Conservation (phyloP, 768 basidiomycete species). For the Xanthoconium stramineum region DNA sequence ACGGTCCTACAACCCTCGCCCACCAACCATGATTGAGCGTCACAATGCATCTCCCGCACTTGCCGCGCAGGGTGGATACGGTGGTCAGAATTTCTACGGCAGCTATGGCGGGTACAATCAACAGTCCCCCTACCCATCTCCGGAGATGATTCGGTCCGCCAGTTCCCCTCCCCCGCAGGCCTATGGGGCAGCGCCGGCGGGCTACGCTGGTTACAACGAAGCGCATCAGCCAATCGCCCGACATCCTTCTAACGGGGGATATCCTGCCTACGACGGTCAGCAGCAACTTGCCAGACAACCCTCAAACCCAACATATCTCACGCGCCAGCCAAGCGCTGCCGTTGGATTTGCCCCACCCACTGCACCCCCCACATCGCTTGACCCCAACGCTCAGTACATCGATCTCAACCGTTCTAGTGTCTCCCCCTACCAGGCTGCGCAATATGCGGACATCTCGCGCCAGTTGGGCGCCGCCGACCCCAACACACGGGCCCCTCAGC, state of each 20-base stretch:
- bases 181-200: conserved; percentile 21
- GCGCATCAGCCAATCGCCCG: conserved; percentile 23
- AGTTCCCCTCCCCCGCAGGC: conserved; percentile 19
- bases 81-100: conserved; percentile 26
- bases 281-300: conserved; percentile 28
- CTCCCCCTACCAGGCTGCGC: conserved; percentile 70
- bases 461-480: conserved; percentile 40
- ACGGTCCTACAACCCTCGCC: conserved; percentile 48
- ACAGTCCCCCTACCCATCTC: conserved; percentile 15
- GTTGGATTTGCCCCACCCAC: conserved; percentile 11
- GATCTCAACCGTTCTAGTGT: conserved; percentile 68
- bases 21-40: conserved; percentile 64
- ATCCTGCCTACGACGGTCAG: conserved; percentile 24
- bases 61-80: conserved; percentile 16
- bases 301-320: conserved; percentile 22
- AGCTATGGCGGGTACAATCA: conserved; percentile 25
- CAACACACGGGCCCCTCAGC: conserved; percentile 16
- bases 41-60: conserved; percentile 35
- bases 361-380: conserved; percentile 12
- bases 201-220: conserved; percentile 25
- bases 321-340: conserved; percentile 16
- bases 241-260: conserved; percentile 18
- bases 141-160: conserved; percentile 13
- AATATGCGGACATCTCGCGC: conserved; percentile 69
- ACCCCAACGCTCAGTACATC: conserved; percentile 46